Percentiles rank a stretch among this genome's conserved stretches.
Evolutionary conservation across 163 green algal species (phyloP).

Genomic region (Scenedesmus sp.): DNA sequence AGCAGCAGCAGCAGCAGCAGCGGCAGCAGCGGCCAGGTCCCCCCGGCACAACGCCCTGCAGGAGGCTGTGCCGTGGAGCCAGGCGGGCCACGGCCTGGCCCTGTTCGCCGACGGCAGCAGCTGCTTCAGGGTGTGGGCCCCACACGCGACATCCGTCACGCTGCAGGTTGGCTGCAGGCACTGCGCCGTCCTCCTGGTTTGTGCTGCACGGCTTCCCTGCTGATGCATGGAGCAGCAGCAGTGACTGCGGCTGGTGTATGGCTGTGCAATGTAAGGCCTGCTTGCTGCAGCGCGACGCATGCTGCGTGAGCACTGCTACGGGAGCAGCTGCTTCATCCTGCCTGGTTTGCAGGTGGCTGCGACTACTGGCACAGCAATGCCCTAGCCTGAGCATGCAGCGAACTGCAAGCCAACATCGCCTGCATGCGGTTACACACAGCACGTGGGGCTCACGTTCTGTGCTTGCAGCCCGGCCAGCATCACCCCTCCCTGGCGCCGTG

Average conservation of each 20-base stretch:
- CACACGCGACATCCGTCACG: not conserved
- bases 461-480: too few relatives aligned
- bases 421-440: too few relatives aligned
- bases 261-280: not conserved
- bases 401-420: not conserved
- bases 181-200: too few relatives aligned
- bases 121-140: constrained; percentile 12
- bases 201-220: too few relatives aligned
- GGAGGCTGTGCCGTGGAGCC: not conserved
- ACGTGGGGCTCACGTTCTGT: too few relatives aligned
- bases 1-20: not conserved
- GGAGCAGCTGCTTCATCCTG: not conserved
- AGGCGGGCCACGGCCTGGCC: not conserved
- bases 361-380: not conserved
- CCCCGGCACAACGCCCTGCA: not conserved
- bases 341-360: not conserved
- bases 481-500: too few relatives aligned
- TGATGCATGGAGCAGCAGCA: too few relatives aligned
- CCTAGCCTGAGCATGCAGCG: not conserved
- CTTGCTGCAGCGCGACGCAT: not conserved
- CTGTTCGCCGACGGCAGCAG: constrained; percentile 1
- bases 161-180: not conserved
- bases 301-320: not conserved
- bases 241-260: too few relatives aligned
- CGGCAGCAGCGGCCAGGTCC: not conserved